Percentiles rank a stretch among this genome's conserved stretches.
Conservation (phyloP, 371 early-diverging fungal genomes). For the Actinomortierella ambigua region DNA sequence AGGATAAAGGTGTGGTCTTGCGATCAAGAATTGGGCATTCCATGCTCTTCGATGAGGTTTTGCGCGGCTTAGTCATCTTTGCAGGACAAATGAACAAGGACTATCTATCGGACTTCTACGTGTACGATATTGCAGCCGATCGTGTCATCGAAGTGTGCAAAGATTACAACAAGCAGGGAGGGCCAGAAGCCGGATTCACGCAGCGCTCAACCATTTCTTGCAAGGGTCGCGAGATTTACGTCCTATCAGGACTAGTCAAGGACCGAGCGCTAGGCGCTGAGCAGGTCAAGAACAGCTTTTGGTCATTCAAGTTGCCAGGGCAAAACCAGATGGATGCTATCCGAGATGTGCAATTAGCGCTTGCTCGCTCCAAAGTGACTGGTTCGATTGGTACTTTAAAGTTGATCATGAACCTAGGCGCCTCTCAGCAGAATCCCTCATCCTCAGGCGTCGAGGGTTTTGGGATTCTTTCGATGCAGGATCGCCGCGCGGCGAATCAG, state of each 20-base stretch:
- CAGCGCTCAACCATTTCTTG: conserved; percentile 86
- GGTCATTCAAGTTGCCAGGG: conserved; percentile 68
- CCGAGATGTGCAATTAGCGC: conserved; percentile 32
- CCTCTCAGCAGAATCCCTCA: neutral
- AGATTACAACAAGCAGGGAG: conserved; percentile 72
- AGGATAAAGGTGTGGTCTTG: conserved; percentile 50
- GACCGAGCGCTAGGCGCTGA: conserved; percentile 57
- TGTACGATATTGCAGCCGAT: conserved; percentile 81
- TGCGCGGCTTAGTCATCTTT: conserved; percentile 83
- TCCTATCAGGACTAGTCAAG: conserved; percentile 73
- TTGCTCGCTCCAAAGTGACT: conserved; percentile 16
- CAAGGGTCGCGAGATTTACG: conserved; percentile 79
- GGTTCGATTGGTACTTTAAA: conserved; percentile 34
- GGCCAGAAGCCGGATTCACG: conserved; percentile 81
- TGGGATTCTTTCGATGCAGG: too few species aligned
- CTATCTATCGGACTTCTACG: conserved; percentile 74
- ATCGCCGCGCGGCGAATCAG: too few species aligned
- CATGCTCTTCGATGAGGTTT: conserved; percentile 80
- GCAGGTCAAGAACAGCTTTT: conserved; percentile 72
- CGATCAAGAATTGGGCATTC: conserved; percentile 89
- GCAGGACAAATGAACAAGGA: conserved; percentile 89
- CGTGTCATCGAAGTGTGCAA: conserved; percentile 71
- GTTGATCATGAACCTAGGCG: conserved; percentile 34
- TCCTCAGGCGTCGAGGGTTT: too few species aligned
- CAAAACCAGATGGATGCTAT: conserved; percentile 41